Conservation (phyloP, 805 yeast genomes). For the Danielozyma ontarioensis region DNA sequence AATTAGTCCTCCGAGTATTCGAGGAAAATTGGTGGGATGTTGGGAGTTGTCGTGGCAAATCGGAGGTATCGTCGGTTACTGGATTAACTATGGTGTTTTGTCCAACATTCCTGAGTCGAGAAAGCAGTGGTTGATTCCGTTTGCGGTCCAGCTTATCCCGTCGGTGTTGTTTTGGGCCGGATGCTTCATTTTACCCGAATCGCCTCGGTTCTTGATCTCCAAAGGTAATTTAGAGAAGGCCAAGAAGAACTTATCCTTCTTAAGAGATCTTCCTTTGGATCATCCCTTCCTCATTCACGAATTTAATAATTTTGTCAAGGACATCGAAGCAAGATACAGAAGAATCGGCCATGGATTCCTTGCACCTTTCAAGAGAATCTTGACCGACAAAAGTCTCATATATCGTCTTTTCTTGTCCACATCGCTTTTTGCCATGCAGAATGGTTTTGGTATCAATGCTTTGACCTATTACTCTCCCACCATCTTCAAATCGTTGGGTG, state of each 20-base stretch:
- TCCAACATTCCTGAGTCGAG: constrained; percentile 24
- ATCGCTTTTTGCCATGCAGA: constrained; percentile 38
- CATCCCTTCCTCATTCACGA: constrained; percentile 40
- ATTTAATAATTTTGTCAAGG: constrained; percentile 21
- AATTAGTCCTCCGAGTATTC: constrained; percentile 38
- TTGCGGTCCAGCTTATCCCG: constrained; percentile 44
- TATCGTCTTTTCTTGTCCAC: constrained; percentile 34
- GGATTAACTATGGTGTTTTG: constrained; percentile 45
- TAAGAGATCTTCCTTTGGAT: constrained; percentile 33
- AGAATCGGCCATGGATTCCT: constrained; percentile 31
- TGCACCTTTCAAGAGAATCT: constrained; percentile 34
- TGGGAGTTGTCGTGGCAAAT: constrained; percentile 49
- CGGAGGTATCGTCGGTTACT: constrained; percentile 44
- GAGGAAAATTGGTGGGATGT: constrained; percentile 42
- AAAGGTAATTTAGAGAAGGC: constrained; percentile 31
- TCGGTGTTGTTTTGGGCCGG: constrained; percentile 37
- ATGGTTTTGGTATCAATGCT: constrained; percentile 46
- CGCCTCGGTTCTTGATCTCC: constrained; percentile 41
- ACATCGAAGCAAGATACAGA: constrained; percentile 18
- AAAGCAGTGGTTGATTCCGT: constrained; percentile 45
- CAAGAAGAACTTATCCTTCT: constrained; percentile 25
- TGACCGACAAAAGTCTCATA: constrained; percentile 22
- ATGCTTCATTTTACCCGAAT: constrained; percentile 36
- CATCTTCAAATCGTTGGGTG: constrained; percentile 45
- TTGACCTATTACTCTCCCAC: constrained; percentile 51